Conservation (phyloP, 768 basidiomycete genomes). For the Kwoniella shandongensis region DNA sequence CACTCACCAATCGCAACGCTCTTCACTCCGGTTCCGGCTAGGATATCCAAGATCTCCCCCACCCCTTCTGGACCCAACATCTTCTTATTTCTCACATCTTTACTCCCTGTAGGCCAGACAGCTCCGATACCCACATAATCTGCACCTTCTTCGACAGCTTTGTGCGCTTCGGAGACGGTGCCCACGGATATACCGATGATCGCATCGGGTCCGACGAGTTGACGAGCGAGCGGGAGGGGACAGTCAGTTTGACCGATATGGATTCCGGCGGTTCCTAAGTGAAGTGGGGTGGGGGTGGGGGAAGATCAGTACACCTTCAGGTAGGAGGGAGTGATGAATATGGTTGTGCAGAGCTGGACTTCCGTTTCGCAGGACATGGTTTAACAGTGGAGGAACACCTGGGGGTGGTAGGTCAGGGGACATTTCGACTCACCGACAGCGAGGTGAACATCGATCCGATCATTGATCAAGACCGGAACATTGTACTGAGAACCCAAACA, state of each 20-base stretch:
- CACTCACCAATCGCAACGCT: slow-evolving; percentile 80
- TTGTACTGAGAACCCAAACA: slow-evolving; percentile 57
- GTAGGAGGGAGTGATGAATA: neutral
- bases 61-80: slow-evolving; percentile 72
- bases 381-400: too few species aligned
- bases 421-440: slow-evolving; percentile 63
- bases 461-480: slow-evolving; percentile 74
- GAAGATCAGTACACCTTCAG: neutral
- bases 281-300: neutral
- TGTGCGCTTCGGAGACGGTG: slow-evolving; percentile 63
- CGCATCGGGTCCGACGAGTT: slow-evolving; percentile 66
- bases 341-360: too few species aligned
- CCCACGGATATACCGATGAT: slow-evolving; percentile 82
- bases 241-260: slow-evolving; percentile 90
- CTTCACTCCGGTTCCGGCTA: slow-evolving; percentile 66
- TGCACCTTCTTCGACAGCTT: slow-evolving; percentile 65
- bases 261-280: slow-evolving; percentile 61
- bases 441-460: slow-evolving; percentile 73
- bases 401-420: too few species aligned
- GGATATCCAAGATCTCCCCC: slow-evolving; percentile 64
- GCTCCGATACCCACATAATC: slow-evolving; percentile 90
- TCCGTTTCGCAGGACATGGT: too few species aligned
- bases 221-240: slow-evolving; percentile 66
- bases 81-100: slow-evolving; percentile 62
- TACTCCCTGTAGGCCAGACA: slow-evolving; percentile 77